phyloP scores from a whole-genome alignment of 371 early-diverging fungal genomes.

The Mortierella sp. region DNA sequence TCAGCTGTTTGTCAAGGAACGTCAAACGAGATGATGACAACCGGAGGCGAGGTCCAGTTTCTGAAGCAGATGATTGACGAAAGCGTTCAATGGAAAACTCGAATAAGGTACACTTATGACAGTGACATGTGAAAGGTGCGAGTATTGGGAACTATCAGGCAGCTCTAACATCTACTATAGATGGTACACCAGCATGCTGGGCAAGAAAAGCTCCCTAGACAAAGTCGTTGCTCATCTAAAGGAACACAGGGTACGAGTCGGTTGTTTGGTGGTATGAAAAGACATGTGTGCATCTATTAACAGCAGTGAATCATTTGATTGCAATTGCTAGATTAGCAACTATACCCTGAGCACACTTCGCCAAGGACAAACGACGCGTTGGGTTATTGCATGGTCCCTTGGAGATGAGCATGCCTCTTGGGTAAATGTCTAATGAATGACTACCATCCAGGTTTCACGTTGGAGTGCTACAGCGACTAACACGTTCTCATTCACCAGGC shows the following conservation, averaged over 20 bases:
- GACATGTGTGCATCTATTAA: not conserved
- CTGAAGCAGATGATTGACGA: slow-evolving; percentile 57
- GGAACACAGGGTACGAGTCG: slow-evolving; percentile 18
- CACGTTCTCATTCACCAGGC: slow-evolving; percentile 5
- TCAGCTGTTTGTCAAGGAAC: slow-evolving; percentile 55
- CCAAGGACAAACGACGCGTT: slow-evolving; percentile 41
- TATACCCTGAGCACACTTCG: slow-evolving; percentile 38
- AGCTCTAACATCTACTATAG: slow-evolving; percentile 1
- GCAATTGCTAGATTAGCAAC: slow-evolving; percentile 27
- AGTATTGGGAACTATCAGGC: not conserved
- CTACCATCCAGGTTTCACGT: not conserved
- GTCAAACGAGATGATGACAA: slow-evolving; percentile 60
- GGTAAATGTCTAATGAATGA: slow-evolving; percentile 7
- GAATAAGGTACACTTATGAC: slow-evolving; percentile 33
- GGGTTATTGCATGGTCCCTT: slow-evolving; percentile 48
- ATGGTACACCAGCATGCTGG: slow-evolving; percentile 52
- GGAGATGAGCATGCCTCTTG: slow-evolving; percentile 25
- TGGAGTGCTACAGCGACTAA: not conserved
- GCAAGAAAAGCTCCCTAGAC: slow-evolving; percentile 35
- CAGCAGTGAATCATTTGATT: not conserved
- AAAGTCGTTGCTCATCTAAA: slow-evolving; percentile 20
- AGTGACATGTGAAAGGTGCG: too few species aligned
- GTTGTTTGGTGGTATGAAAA: not conserved
- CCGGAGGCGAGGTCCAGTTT: slow-evolving; percentile 65
- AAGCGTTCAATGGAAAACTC: slow-evolving; percentile 26